A percentile compares a stretch with the other conserved stretches of the same genome.
Conservation (phyloP, 2,329 filamentous ascomycete species). For the Aspergillus bombycis region DNA sequence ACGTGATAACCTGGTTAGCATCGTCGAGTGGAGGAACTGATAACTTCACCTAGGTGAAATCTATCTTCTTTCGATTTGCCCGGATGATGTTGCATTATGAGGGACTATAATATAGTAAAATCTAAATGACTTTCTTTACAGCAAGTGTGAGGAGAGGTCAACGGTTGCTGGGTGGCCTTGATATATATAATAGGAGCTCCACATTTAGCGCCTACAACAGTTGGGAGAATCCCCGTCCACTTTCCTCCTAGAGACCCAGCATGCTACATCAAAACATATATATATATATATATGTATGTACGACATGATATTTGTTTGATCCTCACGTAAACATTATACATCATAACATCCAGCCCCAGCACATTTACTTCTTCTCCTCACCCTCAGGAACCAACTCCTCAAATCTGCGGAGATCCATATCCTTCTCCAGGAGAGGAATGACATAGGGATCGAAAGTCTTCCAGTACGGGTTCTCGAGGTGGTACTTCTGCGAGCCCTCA, state of each 20-base stretch:
- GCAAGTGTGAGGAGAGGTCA: background rate
- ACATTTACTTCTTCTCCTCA: background rate
- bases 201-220: background rate
- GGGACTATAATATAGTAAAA: background rate
- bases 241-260: background rate
- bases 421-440: slow-evolving; percentile 65
- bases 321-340: background rate
- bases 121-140: background rate
- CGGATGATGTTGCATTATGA: background rate
- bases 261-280: background rate
- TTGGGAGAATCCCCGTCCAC: background rate
- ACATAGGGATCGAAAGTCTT: slow-evolving; percentile 77
- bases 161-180: no score
- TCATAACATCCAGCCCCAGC: background rate
- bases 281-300: background rate
- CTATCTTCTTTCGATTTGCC: no score
- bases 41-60: no score
- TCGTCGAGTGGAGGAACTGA: background rate
- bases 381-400: slow-evolving; percentile 60
- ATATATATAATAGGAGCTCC: no score
- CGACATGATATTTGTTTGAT: background rate
- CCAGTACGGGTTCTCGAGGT: slow-evolving; percentile 72
- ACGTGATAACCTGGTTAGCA: background rate
- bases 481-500: slow-evolving; percentile 63
- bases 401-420: slow-evolving; percentile 70